These are phyloP conservation scores for Linnemannia schmuckeri DNA, from an alignment of 192 early-diverging fungal genomes.

Conservation along the genomic window DNA sequence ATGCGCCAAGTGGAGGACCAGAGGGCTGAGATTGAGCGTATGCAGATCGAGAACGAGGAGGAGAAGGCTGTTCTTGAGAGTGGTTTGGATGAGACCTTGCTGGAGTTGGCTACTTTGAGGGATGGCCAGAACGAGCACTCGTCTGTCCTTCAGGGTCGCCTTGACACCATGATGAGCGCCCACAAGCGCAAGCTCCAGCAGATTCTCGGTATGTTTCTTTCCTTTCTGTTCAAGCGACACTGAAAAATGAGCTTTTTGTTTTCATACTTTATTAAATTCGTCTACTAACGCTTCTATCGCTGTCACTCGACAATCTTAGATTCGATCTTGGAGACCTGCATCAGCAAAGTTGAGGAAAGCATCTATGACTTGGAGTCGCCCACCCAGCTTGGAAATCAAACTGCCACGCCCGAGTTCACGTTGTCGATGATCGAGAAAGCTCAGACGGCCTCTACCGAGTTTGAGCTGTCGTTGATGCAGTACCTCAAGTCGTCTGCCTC, in stretches of 20 bases:
- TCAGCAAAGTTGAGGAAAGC: slow-evolving; percentile 90
- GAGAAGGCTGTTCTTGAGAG: slow-evolving; percentile 84
- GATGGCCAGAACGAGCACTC: slow-evolving; percentile 38
- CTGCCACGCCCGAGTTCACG: slow-evolving; percentile 91
- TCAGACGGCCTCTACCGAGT: slow-evolving; percentile 74
- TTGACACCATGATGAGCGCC: slow-evolving; percentile 74
- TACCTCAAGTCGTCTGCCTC: slow-evolving; percentile 57
- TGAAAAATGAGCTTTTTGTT: background rate
- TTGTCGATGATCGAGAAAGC: slow-evolving; percentile 93
- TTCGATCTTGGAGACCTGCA: slow-evolving; percentile 88
- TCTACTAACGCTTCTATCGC: background rate
- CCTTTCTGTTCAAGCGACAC: background rate
- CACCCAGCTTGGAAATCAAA: slow-evolving; percentile 86
- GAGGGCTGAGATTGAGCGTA: slow-evolving; percentile 80
- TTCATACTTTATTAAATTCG: background rate
- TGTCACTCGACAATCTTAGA: slow-evolving; percentile 61
- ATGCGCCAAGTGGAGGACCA: slow-evolving; percentile 76
- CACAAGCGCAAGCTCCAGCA: slow-evolving; percentile 78
- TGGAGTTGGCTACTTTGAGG: slow-evolving; percentile 70
- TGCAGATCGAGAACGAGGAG: slow-evolving; percentile 84
- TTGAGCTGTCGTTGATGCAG: slow-evolving; percentile 56
- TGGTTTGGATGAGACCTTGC: slow-evolving; percentile 85
- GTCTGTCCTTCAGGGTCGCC: slow-evolving; percentile 62
- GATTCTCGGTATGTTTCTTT: slow-evolving; percentile 67
- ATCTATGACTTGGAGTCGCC: slow-evolving; percentile 89